Base-by-base conservation (phyloP, 2,329 filamentous ascomycete species). In the Keithomyces neogunnii region DNA sequence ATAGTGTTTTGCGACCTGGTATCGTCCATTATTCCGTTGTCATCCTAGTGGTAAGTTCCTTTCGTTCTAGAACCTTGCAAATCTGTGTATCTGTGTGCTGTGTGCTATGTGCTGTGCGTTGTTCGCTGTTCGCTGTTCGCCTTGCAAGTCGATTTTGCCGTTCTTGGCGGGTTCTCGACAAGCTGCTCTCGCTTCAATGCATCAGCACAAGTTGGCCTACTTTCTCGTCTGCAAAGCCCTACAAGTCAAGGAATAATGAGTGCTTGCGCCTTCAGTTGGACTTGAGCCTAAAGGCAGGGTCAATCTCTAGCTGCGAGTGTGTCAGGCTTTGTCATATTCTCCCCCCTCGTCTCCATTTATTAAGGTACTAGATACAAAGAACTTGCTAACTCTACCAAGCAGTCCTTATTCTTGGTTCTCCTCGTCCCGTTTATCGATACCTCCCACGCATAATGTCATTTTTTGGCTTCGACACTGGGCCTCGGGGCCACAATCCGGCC, bases 381-480 rank as follows among this genome's bases (percentile, higher is more conserved):
- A 4, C 28, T 10, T 30, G 8, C 40, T 44, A 44, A 44, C 28
- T 4, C 40, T 44, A 10, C 2, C 11, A 10, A 30, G 11, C 26
- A 44, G 40, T 31, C 28, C 28, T 35, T 33, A n/a, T 13, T 9
- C 30, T 30, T 13, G 13, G 44, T 32, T 30, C 49, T 28, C 36
- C 30, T 19, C 28, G n/a, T 13, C 19, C n/a, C 11, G 19, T 31
- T 19, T 32, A 35, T 45, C 26, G 11, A 35, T 33, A 43, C 39
- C 42, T 33, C 26, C 7, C 19, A 39, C 19, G 32, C 61, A 69
- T 57, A 59, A 93, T 96, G 91, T 91, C 90, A 35, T 96, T 96
- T 76, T 96, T 96, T 71, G 88, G 89, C 59, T 91, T 95, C 70
- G 86, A 95, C 66, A 76, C 85, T 52, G 78, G 77, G 56, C 59